phyloP scores from a whole-genome alignment of 257 asterid genomes.

The Craterostigma plantagineum region DNA sequence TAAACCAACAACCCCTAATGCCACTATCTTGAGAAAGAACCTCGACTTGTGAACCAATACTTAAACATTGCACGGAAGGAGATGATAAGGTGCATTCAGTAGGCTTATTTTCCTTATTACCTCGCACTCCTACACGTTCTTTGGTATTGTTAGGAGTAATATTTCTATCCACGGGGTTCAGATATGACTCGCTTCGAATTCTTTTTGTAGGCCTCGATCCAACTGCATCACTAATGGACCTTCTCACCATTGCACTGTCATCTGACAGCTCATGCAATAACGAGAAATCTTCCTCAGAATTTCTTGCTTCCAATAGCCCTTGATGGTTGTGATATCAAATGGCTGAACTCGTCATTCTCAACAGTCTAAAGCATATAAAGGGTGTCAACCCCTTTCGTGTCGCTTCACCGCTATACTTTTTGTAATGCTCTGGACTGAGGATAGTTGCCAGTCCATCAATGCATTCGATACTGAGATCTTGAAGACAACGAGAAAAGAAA shows the following conservation, averaged over 20 bases:
- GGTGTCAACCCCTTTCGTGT: constrained; percentile 25
- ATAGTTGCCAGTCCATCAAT: constrained; percentile 81
- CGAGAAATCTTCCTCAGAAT: constrained; percentile 18
- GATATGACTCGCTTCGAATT: constrained; percentile 9
- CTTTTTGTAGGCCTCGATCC: constrained; percentile 45
- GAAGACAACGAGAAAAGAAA: constrained; percentile 84
- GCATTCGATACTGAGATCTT: constrained; percentile 87
- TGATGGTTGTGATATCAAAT: constrained; percentile 39
- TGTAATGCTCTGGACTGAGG: constrained; percentile 77
- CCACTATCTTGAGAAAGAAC: constrained; percentile 83
- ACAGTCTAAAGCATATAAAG: constrained; percentile 59
- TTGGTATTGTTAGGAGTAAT: background rate
- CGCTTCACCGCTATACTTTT: constrained; percentile 24
- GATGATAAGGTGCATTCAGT: constrained; percentile 6
- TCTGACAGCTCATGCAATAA: too few species aligned
- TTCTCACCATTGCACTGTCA: constrained; percentile 13
- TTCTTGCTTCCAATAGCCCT: constrained; percentile 74
- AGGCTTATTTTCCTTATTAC: constrained; percentile 10
- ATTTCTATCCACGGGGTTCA: too few species aligned
- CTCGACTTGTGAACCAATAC: constrained; percentile 57
- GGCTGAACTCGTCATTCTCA: constrained; percentile 52
- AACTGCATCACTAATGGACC: constrained; percentile 13
- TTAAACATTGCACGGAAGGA: constrained; percentile 12
- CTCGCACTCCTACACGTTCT: constrained; percentile 4
- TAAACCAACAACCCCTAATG: constrained; percentile 82